Conservation (phyloP, 2,329 filamentous ascomycete species). For the Aureobasidium sp. region DNA sequence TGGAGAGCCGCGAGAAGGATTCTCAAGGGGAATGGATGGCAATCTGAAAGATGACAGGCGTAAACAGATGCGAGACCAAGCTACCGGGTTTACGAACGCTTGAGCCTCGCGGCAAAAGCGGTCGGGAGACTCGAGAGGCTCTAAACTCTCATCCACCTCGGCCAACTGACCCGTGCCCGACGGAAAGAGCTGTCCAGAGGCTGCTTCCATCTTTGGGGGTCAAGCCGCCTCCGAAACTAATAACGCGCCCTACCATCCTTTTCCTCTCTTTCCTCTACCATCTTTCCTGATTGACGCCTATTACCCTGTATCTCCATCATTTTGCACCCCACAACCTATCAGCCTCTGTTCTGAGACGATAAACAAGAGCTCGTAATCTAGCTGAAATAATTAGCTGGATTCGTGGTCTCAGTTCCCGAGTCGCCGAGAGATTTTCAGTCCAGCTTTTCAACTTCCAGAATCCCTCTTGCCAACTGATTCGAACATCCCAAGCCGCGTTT, state of each 20-base stretch:
- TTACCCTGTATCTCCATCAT: not conserved
- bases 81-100: not conserved
- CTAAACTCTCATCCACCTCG: not conserved
- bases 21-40: not conserved
- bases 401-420: not conserved
- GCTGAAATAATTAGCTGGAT: not conserved
- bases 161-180: no score
- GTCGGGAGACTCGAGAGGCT: not conserved
- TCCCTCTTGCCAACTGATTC: not conserved
- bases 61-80: not conserved
- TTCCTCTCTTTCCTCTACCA: not conserved
- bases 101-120: conserved; percentile 4
- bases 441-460: not conserved
- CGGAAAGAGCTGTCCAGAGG: not conserved
- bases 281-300: not conserved
- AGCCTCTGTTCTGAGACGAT: not conserved
- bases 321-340: not conserved
- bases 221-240: not conserved
- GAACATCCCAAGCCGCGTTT: not conserved
- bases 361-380: not conserved
- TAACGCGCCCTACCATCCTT: not conserved
- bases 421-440: conserved; percentile 11
- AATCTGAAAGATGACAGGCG: not conserved
- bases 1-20: conserved; percentile 2
- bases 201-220: conserved; percentile 4